phyloP scores from a whole-genome alignment of 2,329 filamentous ascomycete genomes.

The Phaeosphaeria sp. region DNA sequence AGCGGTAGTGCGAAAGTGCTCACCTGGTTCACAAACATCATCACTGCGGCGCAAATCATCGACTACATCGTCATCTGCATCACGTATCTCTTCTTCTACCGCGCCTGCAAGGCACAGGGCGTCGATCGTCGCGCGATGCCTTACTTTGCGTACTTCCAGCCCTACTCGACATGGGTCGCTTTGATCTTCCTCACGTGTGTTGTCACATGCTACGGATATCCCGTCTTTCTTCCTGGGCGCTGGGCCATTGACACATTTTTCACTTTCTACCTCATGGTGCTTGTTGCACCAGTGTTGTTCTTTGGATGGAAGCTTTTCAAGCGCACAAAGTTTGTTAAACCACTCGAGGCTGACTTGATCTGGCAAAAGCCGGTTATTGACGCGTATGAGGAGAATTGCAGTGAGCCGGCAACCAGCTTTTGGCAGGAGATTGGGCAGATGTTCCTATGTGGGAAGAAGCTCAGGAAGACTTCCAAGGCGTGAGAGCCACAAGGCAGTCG shows the following conservation, averaged over 20 bases:
- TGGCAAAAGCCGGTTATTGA: conserved; percentile 54
- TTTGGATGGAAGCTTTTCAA: conserved; percentile 69
- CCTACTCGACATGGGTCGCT: conserved; percentile 21
- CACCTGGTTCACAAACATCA: conserved; percentile 72
- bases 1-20: conserved; percentile 70
- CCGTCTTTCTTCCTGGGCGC: conserved; percentile 51
- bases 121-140: conserved; percentile 56
- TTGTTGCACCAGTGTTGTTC: conserved; percentile 36
- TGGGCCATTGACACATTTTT: conserved; percentile 59
- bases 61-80: conserved; percentile 56
- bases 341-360: conserved; percentile 50
- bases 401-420: conserved; percentile 26
- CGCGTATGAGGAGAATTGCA: conserved; percentile 36
- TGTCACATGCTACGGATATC: conserved; percentile 27
- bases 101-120: conserved; percentile 52
- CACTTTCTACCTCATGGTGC: conserved; percentile 45
- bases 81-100: conserved; percentile 64
- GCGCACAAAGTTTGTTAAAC: conserved; percentile 59
- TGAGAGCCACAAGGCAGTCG: too few species aligned
- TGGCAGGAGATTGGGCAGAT: conserved; percentile 36
- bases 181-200: conserved; percentile 22
- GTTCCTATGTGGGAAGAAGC: conserved; percentile 19
- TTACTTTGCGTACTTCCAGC: conserved; percentile 49
- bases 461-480: conserved; percentile 7
- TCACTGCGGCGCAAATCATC: conserved; percentile 70